A percentile compares a stretch with the other conserved stretches of the same genome.
Evolutionary conservation across 192 early-diverging fungal genomes (phyloP).

Genomic region (Irineochytrium annulatum): DNA sequence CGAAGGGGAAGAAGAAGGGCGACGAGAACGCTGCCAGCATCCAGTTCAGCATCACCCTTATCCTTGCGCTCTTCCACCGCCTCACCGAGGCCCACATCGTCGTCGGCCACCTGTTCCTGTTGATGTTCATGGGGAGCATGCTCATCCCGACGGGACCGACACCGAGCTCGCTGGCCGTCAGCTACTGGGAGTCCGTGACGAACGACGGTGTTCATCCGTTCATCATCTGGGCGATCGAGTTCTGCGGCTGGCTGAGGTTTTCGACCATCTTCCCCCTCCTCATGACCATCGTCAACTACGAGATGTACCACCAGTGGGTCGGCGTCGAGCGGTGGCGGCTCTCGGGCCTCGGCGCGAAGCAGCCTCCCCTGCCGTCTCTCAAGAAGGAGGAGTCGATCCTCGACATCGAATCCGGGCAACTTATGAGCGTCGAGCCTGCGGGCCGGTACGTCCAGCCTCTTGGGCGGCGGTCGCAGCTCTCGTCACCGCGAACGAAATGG

Average conservation of each 20-base stretch:
- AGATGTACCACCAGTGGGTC: slow-evolving; percentile 37
- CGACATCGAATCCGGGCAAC: no score
- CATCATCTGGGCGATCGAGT: slow-evolving; percentile 15
- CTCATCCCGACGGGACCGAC: slow-evolving; percentile 22
- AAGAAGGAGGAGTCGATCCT: no score
- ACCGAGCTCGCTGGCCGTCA: not conserved
- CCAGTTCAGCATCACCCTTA: slow-evolving; percentile 5
- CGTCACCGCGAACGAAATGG: not conserved
- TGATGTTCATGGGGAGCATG: slow-evolving; percentile 22
- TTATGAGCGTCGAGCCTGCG: not conserved
- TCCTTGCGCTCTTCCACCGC: slow-evolving; percentile 24
- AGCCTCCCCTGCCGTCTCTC: no score
- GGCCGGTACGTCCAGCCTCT: slow-evolving; percentile 12
- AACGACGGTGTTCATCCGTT: slow-evolving; percentile 29
- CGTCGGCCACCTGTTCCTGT: slow-evolving; percentile 32
- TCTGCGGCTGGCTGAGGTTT: slow-evolving; percentile 28
- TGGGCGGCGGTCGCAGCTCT: slow-evolving; percentile 14
- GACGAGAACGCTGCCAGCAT: slow-evolving; percentile 4
- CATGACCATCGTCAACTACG: slow-evolving; percentile 27
- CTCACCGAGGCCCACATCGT: slow-evolving; percentile 35
- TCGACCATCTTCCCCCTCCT: slow-evolving; percentile 16
- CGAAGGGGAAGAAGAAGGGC: not conserved
- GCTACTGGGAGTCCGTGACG: slow-evolving; percentile 25
- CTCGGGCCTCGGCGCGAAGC: no score
- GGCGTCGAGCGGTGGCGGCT: slow-evolving; percentile 30